A percentile compares a stretch with the other conserved stretches of the same genome.
Evolutionary conservation across 805 yeast genomes (phyloP).

Genomic region (Candida pseudofarinosa): DNA sequence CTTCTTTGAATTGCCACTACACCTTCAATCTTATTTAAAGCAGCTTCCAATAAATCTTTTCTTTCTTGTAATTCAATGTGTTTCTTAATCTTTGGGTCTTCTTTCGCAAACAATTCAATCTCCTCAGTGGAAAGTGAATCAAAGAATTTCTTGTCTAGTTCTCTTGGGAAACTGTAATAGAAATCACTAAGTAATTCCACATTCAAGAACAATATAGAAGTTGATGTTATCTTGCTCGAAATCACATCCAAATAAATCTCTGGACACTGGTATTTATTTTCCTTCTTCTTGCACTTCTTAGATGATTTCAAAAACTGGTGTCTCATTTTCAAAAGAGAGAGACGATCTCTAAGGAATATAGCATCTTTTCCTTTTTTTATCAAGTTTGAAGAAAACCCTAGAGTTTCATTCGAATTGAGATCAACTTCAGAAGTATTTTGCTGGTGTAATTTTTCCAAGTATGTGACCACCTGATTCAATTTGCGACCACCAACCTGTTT

Average conservation of each 20-base stretch:
- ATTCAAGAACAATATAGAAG: conserved; percentile 88
- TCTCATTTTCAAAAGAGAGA: conserved; percentile 67
- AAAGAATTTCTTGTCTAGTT: conserved; percentile 72
- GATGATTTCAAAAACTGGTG: conserved; percentile 66
- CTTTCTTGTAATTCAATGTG: conserved; percentile 94
- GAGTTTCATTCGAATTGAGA: conserved; percentile 57
- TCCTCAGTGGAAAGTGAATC: conserved; percentile 65
- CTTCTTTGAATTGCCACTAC: conserved; percentile 63
- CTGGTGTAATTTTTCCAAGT: conserved; percentile 50
- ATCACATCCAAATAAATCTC: conserved; percentile 92
- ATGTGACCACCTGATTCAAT: conserved; percentile 75
- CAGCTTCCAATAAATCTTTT: conserved; percentile 81
- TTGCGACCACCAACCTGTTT: conserved; percentile 79
- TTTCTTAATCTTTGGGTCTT: conserved; percentile 83
- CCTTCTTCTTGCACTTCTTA: conserved; percentile 70
- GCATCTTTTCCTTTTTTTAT: conserved; percentile 82
- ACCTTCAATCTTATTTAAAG: conserved; percentile 78
- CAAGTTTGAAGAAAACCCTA: conserved; percentile 78
- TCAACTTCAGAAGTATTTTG: conserved; percentile 28
- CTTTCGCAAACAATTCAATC: conserved; percentile 85
- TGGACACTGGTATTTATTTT: conserved; percentile 87
- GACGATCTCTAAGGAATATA: conserved; percentile 68
- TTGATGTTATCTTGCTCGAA: conserved; percentile 84
- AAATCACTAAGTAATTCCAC: conserved; percentile 93
- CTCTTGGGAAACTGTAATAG: conserved; percentile 94